Evolutionary conservation across 495 filamentous ascomycete genomes (phyloP).

Genomic region (Ramalina peruviana): DNA sequence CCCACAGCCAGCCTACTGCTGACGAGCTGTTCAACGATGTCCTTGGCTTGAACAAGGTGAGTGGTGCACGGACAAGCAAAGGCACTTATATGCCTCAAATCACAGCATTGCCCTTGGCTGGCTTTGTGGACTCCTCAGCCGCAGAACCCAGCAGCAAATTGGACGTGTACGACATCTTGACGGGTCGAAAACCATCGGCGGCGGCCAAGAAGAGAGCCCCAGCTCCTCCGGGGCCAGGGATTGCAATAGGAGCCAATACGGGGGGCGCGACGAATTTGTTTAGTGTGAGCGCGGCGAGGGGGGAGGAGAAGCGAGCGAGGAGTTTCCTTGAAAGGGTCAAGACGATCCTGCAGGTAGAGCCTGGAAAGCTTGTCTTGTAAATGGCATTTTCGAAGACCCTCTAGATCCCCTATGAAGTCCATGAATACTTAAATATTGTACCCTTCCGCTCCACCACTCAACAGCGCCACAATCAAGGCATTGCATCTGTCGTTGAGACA

Average conservation of each 20-base stretch:
- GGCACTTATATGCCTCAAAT: conserved; percentile 64
- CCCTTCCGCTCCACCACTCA: too few relatives aligned
- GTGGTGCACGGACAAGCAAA: conserved; percentile 32
- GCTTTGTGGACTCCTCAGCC: conserved; percentile 13
- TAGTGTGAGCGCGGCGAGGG: conserved; percentile 57
- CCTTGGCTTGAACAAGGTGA: conserved; percentile 54
- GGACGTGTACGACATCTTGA: conserved; percentile 71
- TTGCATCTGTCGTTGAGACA: too few relatives aligned
- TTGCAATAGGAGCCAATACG: conserved; percentile 20
- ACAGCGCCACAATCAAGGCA: too few relatives aligned
- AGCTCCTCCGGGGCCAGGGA: not conserved
- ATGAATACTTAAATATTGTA: too few relatives aligned
- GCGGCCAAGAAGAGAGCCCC: not conserved
- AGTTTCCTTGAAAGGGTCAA: conserved; percentile 76
- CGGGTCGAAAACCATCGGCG: conserved; percentile 28
- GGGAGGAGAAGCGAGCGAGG: conserved; percentile 66
- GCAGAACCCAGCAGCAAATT: conserved; percentile 17
- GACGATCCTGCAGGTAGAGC: conserved; percentile 65
- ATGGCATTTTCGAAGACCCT: conserved; percentile 5
- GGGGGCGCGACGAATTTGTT: conserved; percentile 56
- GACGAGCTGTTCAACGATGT: conserved; percentile 84
- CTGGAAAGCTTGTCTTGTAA: conserved; percentile 57
- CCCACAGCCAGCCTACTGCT: conserved; percentile 44
- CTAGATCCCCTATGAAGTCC: not conserved
- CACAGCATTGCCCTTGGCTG: conserved; percentile 36